A percentile compares a stretch with the other conserved stretches of the same genome.
These are phyloP conservation scores for Dendrobium nobile DNA, from an alignment of 106 monocot genomes.

Conservation along the genomic window DNA sequence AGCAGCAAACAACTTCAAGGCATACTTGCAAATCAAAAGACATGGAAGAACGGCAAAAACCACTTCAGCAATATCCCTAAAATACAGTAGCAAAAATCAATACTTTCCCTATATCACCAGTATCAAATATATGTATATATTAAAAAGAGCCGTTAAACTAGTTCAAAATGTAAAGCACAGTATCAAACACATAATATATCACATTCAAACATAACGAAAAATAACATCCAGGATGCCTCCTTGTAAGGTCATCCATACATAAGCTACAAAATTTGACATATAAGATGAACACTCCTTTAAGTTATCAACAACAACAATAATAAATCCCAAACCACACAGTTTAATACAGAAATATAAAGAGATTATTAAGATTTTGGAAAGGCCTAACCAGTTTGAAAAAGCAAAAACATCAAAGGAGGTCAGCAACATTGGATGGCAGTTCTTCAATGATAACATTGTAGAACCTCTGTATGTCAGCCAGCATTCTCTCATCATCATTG, in stretches of 20 bases:
- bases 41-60: no score
- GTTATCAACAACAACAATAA: not conserved
- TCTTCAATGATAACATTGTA: conserved; percentile 17
- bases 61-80: no score
- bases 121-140: no score
- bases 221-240: not conserved
- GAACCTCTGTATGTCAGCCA: conserved; percentile 28
- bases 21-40: no score
- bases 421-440: conserved; percentile 16
- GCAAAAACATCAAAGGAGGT: conserved; percentile 9
- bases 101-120: no score
- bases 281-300: not conserved
- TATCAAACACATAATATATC: not conserved
- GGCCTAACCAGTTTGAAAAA: conserved; percentile 1
- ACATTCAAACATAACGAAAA: not conserved
- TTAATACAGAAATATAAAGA: not conserved
- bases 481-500: conserved; percentile 21
- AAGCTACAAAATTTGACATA: conserved; percentile 6
- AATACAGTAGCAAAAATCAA: no score
- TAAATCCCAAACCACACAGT: not conserved
- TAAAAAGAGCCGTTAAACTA: no score
- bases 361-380: not conserved
- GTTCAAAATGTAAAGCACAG: not conserved
- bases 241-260: not conserved
- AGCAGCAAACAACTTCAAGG: no score